phyloP scores from a whole-genome alignment of 2,329 filamentous ascomycete genomes.

The Westerdykella aurantiaca region DNA sequence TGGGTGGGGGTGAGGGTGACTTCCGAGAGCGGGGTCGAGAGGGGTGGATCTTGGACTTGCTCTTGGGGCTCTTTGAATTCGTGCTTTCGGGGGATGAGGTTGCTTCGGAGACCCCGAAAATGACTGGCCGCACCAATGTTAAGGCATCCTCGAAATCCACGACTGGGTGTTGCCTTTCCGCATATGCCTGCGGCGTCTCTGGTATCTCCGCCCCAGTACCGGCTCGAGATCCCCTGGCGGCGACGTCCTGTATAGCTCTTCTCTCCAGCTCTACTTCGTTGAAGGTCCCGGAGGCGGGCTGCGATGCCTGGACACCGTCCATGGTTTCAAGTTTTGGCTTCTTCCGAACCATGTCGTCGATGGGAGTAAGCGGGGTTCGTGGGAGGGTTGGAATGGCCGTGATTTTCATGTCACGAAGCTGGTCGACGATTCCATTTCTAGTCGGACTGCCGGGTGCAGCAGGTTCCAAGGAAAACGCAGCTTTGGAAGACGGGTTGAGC shows the following conservation, averaged over 20 bases:
- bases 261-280: neutral
- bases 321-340: slow-evolving; percentile 31
- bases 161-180: slow-evolving; percentile 15
- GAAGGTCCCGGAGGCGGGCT: neutral
- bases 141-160: slow-evolving; percentile 28
- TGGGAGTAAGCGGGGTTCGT: slow-evolving; percentile 31
- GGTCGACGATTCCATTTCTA: slow-evolving; percentile 33
- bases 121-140: slow-evolving; percentile 26
- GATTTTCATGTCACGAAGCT: slow-evolving; percentile 30
- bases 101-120: slow-evolving; percentile 13
- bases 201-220: slow-evolving; percentile 19
- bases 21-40: slow-evolving; percentile 16
- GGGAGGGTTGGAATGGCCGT: slow-evolving; percentile 12
- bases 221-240: neutral
- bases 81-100: neutral
- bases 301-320: neutral
- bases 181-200: slow-evolving; percentile 21
- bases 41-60: slow-evolving; percentile 2
- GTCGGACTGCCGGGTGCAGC: slow-evolving; percentile 25
- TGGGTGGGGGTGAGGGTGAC: slow-evolving; percentile 28
- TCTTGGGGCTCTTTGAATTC: slow-evolving; percentile 4
- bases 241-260: neutral
- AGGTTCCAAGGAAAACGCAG: slow-evolving; percentile 18
- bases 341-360: slow-evolving; percentile 31
- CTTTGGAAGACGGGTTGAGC: slow-evolving; percentile 30